These are phyloP conservation scores for Tylopilus vinaceipallidus DNA, from an alignment of 768 basidiomycete genomes.

Conservation along the genomic window DNA sequence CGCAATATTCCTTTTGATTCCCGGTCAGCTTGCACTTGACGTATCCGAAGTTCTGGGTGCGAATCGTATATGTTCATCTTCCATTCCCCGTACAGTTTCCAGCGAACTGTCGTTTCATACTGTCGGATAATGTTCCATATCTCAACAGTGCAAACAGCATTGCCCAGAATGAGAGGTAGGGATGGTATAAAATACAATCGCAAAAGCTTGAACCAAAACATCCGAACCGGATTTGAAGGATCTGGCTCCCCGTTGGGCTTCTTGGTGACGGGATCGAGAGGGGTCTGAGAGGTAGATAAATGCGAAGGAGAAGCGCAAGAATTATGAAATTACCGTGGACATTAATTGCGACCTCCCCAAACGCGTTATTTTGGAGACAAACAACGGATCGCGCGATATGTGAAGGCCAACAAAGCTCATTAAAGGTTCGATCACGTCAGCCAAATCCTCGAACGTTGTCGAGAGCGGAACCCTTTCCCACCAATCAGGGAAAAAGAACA, in stretches of 20 bases:
- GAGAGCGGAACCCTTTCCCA: constrained; percentile 65
- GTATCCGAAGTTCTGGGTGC: constrained; percentile 77
- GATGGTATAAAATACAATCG: constrained; percentile 84
- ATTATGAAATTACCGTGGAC: constrained; percentile 44
- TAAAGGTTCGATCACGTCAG: constrained; percentile 74
- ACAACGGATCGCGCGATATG: constrained; percentile 71
- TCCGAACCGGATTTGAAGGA: constrained; percentile 55
- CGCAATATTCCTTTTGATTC: constrained; percentile 89
- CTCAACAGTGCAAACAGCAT: constrained; percentile 87
- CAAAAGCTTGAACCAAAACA: constrained; percentile 83
- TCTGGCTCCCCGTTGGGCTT: constrained; percentile 54
- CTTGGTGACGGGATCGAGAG: constrained; percentile 60
- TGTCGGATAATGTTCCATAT: constrained; percentile 87
- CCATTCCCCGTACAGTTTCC: constrained; percentile 97
- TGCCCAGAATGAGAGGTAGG: constrained; percentile 78
- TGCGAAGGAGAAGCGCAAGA: background rate
- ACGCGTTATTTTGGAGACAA: constrained; percentile 77
- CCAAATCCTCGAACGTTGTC: constrained; percentile 61
- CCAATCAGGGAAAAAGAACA: constrained; percentile 93
- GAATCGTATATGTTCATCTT: constrained; percentile 66
- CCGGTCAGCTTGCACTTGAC: constrained; percentile 77
- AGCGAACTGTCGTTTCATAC: constrained; percentile 77
- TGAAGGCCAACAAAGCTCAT: constrained; percentile 80
- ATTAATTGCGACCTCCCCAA: constrained; percentile 67
- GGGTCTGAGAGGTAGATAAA: constrained; percentile 33